These are phyloP conservation scores for Pseudogymnoascus sp. DNA, from an alignment of 2,329 filamentous ascomycete genomes.

Conservation along the genomic window DNA sequence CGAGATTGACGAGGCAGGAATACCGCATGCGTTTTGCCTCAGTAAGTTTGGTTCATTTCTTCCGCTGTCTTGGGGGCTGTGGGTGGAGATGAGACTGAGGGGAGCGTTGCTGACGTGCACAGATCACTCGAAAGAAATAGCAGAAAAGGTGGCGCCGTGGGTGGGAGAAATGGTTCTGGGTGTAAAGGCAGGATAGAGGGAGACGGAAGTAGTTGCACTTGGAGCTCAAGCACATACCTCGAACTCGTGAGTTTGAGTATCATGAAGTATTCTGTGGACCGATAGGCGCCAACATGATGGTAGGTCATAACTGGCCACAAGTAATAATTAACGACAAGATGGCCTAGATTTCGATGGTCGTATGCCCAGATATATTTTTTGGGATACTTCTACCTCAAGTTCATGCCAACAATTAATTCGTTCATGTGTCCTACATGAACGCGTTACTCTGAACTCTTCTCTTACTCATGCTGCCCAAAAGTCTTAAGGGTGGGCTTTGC, in stretches of 20 bases:
- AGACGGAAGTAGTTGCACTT: not conserved
- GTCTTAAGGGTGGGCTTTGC: no score
- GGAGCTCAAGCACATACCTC: not conserved
- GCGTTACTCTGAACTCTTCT: no score
- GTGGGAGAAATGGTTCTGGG: conserved; percentile 18
- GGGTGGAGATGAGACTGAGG: not conserved
- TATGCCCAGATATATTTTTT: no score
- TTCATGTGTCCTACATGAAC: no score
- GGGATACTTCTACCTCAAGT: no score
- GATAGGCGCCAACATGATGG: not conserved
- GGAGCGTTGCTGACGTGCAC: conserved; percentile 13
- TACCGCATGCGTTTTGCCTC: conserved; percentile 55
- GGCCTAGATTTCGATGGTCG: no score
- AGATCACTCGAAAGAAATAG: conserved; percentile 41
- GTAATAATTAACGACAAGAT: no score
- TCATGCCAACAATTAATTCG: no score
- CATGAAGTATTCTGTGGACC: not conserved
- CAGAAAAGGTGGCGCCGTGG: conserved; percentile 37
- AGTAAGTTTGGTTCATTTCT: conserved; percentile 29
- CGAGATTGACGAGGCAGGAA: conserved; percentile 43
- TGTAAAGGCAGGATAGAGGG: not conserved
- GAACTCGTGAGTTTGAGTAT: not conserved
- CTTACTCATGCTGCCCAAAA: no score
- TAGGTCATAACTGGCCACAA: no score
- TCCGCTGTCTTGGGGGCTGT: not conserved